Base-by-base conservation (phyloP, 495 filamentous ascomycete genomes). In the Neurospora pannonica region DNA sequence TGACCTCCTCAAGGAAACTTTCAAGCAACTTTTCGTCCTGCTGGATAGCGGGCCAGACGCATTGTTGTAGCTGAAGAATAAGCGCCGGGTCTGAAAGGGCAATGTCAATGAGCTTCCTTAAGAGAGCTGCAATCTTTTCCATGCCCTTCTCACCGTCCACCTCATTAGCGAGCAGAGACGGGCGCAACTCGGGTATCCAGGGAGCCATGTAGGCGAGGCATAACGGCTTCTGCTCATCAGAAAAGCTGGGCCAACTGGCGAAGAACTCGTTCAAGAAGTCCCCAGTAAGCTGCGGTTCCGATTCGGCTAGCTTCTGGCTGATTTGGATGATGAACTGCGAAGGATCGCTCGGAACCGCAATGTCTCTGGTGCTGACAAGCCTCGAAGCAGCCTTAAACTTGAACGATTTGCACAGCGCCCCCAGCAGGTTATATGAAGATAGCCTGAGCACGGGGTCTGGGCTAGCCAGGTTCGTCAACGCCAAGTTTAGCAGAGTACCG, bases 201-300 rank as follows among this genome's bases (percentile, higher is more conserved):
- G 90, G 90, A 28, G 88, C 88, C 88, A 92, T 90, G 76, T 92
- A 92, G 8, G 87, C 85, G 9, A 92, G 82, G 74, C 88, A 90
- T 70, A 91, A 77, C 5, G 90, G 88, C 74, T 89, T 86, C 79
- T 92, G 89, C 71, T 88, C 85, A 13, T 88, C 85, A 34, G 86
- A 84, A 75, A 90, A 90, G 77, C 88, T 89, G 70, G 90, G 89
- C 90, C 90, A 92, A 11, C 89, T 88, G 46, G 90, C 87, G 75
- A 91, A 92, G 76, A 91, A 92, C 78, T 91, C 90, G 37, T 88
- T 90, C 38, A 92, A 75, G 74, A 92, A 91, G 77, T 91, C 90
- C 40, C 84, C 85, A 1, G 90, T 92, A n/a, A 92, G 83, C 77
- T 89, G 89, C 42, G 90, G 89, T 75, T 92, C 88, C 36, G 88